A percentile compares a stretch with the other conserved stretches of the same genome.
Conservation (phyloP, 106 monocot species). For the Gastrodia elata region DNA sequence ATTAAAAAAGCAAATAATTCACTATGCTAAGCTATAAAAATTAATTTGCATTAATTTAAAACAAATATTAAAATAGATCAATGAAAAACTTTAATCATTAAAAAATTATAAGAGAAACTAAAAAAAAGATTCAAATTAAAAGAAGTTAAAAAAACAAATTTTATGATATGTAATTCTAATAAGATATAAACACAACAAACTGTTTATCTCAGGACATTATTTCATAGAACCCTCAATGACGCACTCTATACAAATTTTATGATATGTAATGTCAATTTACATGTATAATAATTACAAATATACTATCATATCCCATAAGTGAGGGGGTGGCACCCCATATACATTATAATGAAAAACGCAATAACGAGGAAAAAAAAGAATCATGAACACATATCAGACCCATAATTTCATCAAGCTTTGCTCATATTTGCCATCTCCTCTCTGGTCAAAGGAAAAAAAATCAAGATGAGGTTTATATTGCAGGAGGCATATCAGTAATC, state of each 20-base stretch:
- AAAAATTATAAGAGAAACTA: too few species aligned
- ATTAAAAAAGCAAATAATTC: too few species aligned
- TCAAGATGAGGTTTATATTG: background rate
- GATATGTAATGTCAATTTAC: background rate
- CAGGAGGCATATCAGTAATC: background rate
- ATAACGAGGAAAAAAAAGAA: background rate
- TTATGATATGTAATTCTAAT: too few species aligned
- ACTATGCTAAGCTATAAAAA: too few species aligned
- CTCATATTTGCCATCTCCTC: constrained; percentile 5
- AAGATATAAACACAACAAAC: background rate
- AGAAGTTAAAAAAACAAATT: too few species aligned
- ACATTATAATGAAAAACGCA: background rate
- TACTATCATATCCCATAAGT: background rate
- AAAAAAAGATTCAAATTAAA: too few species aligned
- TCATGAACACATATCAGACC: background rate
- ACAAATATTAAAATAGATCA: too few species aligned
- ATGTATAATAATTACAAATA: constrained; percentile 1
- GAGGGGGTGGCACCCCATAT: background rate
- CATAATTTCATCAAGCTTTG: background rate
- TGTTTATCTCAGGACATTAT: background rate
- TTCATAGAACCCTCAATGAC: background rate
- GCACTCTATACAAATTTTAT: background rate
- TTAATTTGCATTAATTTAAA: too few species aligned
- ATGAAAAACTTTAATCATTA: too few species aligned
- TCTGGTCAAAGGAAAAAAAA: constrained; percentile 3